Conservation (phyloP, 176 grass and related monocot genomes). For the Lolium multiflorum region DNA sequence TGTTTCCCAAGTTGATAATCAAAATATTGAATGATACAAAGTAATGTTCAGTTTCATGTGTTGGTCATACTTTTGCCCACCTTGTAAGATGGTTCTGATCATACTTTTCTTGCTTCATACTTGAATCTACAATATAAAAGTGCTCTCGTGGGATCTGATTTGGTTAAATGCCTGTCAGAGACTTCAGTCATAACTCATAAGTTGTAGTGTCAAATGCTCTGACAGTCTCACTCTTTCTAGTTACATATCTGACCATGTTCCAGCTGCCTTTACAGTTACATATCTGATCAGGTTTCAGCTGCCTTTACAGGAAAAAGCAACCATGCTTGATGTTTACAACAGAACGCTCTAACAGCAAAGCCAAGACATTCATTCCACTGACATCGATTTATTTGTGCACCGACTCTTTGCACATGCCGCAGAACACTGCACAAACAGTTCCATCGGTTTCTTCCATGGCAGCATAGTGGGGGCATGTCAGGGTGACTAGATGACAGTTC, state of each 20-base stretch:
- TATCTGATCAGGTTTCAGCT: constrained; percentile 51
- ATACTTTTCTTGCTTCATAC: constrained; percentile 5
- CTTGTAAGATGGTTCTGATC: neutral
- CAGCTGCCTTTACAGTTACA: constrained; percentile 64
- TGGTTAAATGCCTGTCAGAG: constrained; percentile 34
- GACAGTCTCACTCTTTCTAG: constrained; percentile 1
- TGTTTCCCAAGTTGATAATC: constrained; percentile 26
- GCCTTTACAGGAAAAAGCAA: constrained; percentile 77
- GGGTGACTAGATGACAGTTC: constrained; percentile 40
- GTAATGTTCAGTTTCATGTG: neutral
- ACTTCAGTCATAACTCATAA: constrained; percentile 32
- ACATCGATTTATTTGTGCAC: constrained; percentile 42
- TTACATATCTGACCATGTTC: constrained; percentile 50
- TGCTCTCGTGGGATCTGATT: constrained; percentile 29
- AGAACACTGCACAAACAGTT: constrained; percentile 42
- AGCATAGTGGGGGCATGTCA: constrained; percentile 12
- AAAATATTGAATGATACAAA: constrained; percentile 27
- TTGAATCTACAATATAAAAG: constrained; percentile 33
- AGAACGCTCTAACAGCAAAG: constrained; percentile 59
- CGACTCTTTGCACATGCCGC: constrained; percentile 38
- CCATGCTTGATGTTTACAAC: constrained; percentile 73
- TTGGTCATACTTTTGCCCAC: neutral
- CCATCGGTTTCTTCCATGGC: constrained; percentile 36
- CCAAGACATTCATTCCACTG: constrained; percentile 46
- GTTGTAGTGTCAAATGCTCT: constrained; percentile 10